A percentile compares a stretch with the other conserved stretches of the same genome.
These are phyloP conservation scores for Diplocarpon rosae DNA, from an alignment of 2,329 filamentous ascomycete genomes.

Conservation along the genomic window DNA sequence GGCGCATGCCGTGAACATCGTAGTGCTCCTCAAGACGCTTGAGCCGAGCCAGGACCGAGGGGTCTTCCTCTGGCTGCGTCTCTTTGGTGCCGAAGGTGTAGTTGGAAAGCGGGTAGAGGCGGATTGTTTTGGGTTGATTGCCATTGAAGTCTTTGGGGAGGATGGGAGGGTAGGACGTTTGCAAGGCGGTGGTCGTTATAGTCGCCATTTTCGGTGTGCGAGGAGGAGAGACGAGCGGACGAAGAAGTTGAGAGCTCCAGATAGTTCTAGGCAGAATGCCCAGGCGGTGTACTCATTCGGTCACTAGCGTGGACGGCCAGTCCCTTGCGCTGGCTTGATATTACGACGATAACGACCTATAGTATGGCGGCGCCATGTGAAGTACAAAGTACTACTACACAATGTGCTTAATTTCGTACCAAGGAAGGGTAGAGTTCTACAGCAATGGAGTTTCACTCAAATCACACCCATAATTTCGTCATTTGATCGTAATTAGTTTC, in stretches of 20 bases:
- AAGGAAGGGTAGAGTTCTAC: too few relatives aligned
- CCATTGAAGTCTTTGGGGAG: conserved; percentile 76
- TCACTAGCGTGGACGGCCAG: too few relatives aligned
- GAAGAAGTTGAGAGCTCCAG: neutral
- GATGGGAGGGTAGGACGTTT: conserved; percentile 68
- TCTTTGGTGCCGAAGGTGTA: conserved; percentile 99
- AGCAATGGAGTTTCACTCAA: too few relatives aligned
- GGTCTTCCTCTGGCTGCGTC: conserved; percentile 94
- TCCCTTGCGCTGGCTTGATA: too few relatives aligned
- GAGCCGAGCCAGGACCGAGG: conserved; percentile 82
- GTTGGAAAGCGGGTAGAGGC: conserved; percentile 89
- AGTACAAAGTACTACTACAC: too few relatives aligned
- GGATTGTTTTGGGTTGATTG: conserved; percentile 82
- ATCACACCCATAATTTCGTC: too few relatives aligned
- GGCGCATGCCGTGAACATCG: conserved; percentile 81
- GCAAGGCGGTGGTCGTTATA: conserved; percentile 62
- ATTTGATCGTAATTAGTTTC: too few relatives aligned
- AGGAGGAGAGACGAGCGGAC: neutral
- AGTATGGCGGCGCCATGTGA: too few relatives aligned
- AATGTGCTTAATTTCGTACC: too few relatives aligned
- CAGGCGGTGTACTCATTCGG: neutral
- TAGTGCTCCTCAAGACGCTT: conserved; percentile 97
- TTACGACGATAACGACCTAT: too few relatives aligned
- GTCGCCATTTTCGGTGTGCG: conserved; percentile 57
- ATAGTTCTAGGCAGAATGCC: neutral